Percentiles rank a stretch among this genome's conserved stretches.
These are phyloP conservation scores for Vigna radiata DNA, from an alignment of 306 rosid genomes.

Conservation along the genomic window DNA sequence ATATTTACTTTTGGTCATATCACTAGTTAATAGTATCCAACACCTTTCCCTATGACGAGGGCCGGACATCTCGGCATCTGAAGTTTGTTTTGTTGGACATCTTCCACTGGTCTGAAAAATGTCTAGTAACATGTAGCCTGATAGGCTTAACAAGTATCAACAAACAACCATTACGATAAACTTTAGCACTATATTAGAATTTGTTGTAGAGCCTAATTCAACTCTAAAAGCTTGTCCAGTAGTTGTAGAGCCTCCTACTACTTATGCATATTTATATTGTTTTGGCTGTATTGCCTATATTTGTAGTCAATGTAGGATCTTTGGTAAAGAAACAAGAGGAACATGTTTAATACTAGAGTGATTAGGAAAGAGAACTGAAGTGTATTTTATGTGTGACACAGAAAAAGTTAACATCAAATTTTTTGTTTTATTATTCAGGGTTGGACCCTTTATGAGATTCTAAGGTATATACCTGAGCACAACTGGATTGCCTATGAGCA, in stretches of 20 bases:
- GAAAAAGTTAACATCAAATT: slow-evolving; percentile 38
- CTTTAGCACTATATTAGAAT: too few relatives aligned
- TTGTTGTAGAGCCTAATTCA: neutral
- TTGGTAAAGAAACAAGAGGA: neutral
- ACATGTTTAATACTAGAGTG: neutral
- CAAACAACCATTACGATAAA: too few relatives aligned
- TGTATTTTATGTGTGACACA: neutral
- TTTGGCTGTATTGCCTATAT: neutral
- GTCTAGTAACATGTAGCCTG: neutral
- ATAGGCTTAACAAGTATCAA: neutral
- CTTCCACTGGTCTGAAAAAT: neutral
- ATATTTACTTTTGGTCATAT: too few relatives aligned
- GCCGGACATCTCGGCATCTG: neutral
- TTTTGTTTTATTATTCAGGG: slow-evolving; percentile 66
- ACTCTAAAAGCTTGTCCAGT: neutral
- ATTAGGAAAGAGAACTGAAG: slow-evolving; percentile 8
- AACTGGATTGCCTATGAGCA: slow-evolving; percentile 96
- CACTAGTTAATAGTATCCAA: too few relatives aligned
- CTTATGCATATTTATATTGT: neutral
- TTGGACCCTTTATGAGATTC: slow-evolving; percentile 92
- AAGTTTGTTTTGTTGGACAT: neutral
- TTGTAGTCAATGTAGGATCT: neutral
- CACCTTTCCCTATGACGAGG: too few relatives aligned
- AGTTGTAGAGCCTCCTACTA: too few relatives aligned
- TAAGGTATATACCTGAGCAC: slow-evolving; percentile 95